Conservation (phyloP, 2,329 filamentous ascomycete genomes). For the Aureobasidium musti region DNA sequence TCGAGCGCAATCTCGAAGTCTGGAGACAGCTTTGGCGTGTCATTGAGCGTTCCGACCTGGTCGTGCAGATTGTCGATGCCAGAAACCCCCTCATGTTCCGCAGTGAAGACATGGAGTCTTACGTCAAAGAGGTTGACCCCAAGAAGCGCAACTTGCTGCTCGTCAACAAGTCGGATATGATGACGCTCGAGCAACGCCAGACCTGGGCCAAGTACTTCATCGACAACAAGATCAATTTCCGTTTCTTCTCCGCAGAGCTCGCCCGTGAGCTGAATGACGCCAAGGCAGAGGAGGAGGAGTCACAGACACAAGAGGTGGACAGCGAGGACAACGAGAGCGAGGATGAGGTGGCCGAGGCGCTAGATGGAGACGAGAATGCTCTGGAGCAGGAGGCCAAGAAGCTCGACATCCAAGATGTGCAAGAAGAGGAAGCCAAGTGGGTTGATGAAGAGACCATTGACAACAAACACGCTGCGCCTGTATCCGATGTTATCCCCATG, state of each 20-base stretch:
- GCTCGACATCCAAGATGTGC: constrained; percentile 49
- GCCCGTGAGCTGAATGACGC: constrained; percentile 87
- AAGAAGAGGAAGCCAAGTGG: constrained; percentile 46
- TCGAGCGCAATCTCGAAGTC: constrained; percentile 95
- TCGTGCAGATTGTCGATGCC: constrained; percentile 98
- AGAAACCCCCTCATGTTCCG: constrained; percentile 92
- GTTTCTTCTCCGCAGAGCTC: constrained; percentile 92
- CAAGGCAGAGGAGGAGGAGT: constrained; percentile 57
- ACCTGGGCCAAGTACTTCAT: constrained; percentile 87
- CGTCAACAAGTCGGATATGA: constrained; percentile 99
- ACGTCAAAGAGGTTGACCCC: constrained; percentile 88
- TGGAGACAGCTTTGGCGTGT: constrained; percentile 98
- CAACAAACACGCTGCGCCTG: constrained; percentile 33
- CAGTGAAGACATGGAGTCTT: constrained; percentile 87
- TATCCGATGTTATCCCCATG: constrained; percentile 43
- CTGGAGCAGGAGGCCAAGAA: constrained; percentile 49
- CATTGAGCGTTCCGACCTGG: constrained; percentile 90
- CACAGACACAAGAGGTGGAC: constrained; percentile 50
- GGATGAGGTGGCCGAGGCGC: constrained; percentile 46
- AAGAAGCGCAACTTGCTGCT: constrained; percentile 88
- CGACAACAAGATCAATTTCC: constrained; percentile 78
- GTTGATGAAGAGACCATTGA: constrained; percentile 46
- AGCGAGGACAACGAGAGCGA: constrained; percentile 45
- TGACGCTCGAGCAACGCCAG: constrained; percentile 80
- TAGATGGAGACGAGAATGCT: constrained; percentile 54